Conservation (phyloP, 1,139 yeast species). For the Suhomyces yuchorum region DNA sequence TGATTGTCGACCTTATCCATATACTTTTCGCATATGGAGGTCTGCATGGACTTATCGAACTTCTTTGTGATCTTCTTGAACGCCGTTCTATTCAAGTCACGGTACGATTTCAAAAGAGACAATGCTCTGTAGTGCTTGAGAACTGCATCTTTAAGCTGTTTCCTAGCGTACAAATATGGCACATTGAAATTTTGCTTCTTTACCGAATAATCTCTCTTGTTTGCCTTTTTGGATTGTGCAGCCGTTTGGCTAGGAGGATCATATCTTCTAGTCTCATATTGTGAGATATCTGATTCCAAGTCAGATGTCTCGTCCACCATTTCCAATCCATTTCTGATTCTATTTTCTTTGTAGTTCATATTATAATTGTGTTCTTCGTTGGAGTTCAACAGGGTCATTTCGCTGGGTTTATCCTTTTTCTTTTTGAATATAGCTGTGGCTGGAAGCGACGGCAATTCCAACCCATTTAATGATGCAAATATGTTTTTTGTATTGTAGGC, state of each 20-base stretch:
- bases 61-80: slow-evolving; percentile 87
- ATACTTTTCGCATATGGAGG: slow-evolving; percentile 52
- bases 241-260: slow-evolving; percentile 10
- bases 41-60: slow-evolving; percentile 72
- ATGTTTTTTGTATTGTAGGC: slow-evolving; percentile 38
- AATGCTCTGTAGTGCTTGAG: slow-evolving; percentile 79
- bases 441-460: slow-evolving; percentile 63
- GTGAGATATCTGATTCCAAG: slow-evolving; percentile 9
- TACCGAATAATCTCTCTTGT: slow-evolving; percentile 36
- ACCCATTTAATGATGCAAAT: slow-evolving; percentile 38
- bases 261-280: background rate
- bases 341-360: slow-evolving; percentile 41
- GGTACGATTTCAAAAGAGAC: slow-evolving; percentile 74
- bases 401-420: slow-evolving; percentile 14
- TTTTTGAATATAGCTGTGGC: slow-evolving; percentile 46
- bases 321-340: slow-evolving; percentile 41
- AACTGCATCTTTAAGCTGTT: slow-evolving; percentile 74
- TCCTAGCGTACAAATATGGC: slow-evolving; percentile 71
- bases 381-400: slow-evolving; percentile 10
- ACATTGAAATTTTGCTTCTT: slow-evolving; percentile 42
- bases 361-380: slow-evolving; percentile 22
- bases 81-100: slow-evolving; percentile 81
- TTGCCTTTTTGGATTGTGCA: slow-evolving; percentile 22
- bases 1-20: slow-evolving; percentile 58
- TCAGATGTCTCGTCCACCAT: slow-evolving; percentile 10